Base-by-base conservation (phyloP, 2,329 filamentous ascomycete genomes). In the Nigrospora osmanthi region DNA sequence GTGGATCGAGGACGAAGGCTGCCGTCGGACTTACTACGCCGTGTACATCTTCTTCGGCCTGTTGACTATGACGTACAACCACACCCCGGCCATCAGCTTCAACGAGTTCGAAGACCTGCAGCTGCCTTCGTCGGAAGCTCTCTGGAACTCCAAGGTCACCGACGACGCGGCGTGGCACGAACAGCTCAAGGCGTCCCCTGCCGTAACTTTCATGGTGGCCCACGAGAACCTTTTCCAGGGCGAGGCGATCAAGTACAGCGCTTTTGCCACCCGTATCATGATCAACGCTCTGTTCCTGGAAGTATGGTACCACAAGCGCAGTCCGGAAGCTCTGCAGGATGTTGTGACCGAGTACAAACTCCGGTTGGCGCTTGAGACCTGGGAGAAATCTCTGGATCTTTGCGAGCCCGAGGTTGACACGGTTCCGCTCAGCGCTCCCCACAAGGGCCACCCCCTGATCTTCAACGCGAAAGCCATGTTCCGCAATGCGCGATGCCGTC, bases 21-120 rank as follows among this genome's bases (percentile, higher is more conserved):
- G 93, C 65, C 83, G 91, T 48, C 87, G 93, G 49, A 97, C 93
- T 1, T 98, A 97, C 70, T 98, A 95, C 58, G 91, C 93, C 1
- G 93, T 97, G 48, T 98, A 97, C 72, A 95, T 97, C 66, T 97
- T 97, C 78, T 97, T 97, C 60, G 93, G 93, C 45, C 77, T 97
- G 58, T 70, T 97, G 56, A 97, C 93, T 1, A 67, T 98, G 66
- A 94, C 91, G 0, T 98, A 94, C 76, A 97, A 97, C 63, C 93
- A 97, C 68, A 97, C 91, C 1, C 93, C 93, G 12, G 91, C 90
- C 31, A 96, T 98, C 71, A 90, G 88, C 67, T 96, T 96, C 74
- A 95, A 96, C 64, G 93, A 97, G 65, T 95, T 98, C 52, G 93
- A 97, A 61, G 87, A 90, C 45, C 69, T 97, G 40, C 86, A 93